Conservation (phyloP, 805 yeast species). For the Ogataea trehalophila region DNA sequence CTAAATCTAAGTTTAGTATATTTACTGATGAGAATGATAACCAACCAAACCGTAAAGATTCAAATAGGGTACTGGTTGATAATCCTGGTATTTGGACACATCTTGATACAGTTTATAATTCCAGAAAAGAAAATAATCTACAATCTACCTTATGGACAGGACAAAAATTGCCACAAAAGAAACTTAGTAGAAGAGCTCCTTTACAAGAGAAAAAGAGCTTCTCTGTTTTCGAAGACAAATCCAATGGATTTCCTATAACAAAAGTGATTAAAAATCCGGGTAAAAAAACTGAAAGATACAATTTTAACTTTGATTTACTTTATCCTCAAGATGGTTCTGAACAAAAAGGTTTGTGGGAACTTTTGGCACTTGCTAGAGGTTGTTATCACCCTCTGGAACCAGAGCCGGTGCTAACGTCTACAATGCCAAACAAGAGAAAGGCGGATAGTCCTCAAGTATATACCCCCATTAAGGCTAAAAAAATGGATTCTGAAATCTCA, state of each 20-base stretch:
- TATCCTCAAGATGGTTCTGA: constrained; percentile 42
- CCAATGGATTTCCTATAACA: constrained; percentile 35
- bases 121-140: constrained; percentile 61
- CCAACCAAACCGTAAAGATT: not conserved
- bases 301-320: constrained; percentile 55
- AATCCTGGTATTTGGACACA: constrained; percentile 38
- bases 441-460: not conserved
- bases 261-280: constrained; percentile 53
- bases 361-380: constrained; percentile 49
- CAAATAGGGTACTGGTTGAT: not conserved
- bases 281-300: constrained; percentile 54
- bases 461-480: constrained; percentile 7
- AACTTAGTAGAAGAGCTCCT: not conserved
- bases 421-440: constrained; percentile 8
- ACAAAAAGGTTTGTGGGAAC: constrained; percentile 38
- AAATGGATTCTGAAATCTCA: not conserved
- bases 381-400: constrained; percentile 3
- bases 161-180: constrained; percentile 46
- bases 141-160: constrained; percentile 61
- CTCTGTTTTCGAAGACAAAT: constrained; percentile 36
- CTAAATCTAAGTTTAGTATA: constrained; percentile 15
- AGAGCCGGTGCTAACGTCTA: too few relatives aligned
- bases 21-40: constrained; percentile 12
- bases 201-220: constrained; percentile 11
- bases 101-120: constrained; percentile 42